These are phyloP conservation scores for Funneliformis mosseae DNA, from an alignment of 192 early-diverging fungal genomes.

Conservation along the genomic window DNA sequence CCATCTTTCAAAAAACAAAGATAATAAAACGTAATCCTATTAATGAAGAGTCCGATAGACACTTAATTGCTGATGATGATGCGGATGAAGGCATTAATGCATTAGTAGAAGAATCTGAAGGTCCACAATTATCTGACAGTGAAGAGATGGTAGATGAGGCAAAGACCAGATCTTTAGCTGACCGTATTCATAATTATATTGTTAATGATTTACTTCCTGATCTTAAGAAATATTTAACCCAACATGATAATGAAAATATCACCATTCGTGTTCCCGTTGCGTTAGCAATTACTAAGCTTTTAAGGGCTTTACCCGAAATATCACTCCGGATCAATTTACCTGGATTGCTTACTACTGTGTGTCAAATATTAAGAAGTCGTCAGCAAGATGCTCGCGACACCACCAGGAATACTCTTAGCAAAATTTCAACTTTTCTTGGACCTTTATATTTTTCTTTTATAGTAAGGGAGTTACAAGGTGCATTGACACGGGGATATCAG, in stretches of 20 bases:
- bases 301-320: constrained; percentile 75
- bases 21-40: background rate
- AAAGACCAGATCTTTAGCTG: constrained; percentile 40
- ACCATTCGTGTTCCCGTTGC: constrained; percentile 84
- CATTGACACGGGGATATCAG: constrained; percentile 84
- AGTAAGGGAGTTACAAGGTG: constrained; percentile 78
- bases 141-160: constrained; percentile 38
- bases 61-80: background rate
- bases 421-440: constrained; percentile 83
- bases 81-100: constrained; percentile 39
- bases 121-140: constrained; percentile 43
- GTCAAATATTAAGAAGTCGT: constrained; percentile 81
- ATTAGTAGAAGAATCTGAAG: constrained; percentile 41
- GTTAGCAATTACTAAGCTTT: constrained; percentile 80
- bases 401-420: constrained; percentile 84
- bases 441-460: constrained; percentile 85
- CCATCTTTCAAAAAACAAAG: background rate
- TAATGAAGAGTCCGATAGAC: background rate
- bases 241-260: constrained; percentile 75
- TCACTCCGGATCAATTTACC: constrained; percentile 84
- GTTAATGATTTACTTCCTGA: constrained; percentile 80
- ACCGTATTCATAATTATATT: constrained; percentile 76
- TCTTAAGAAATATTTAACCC: constrained; percentile 72
- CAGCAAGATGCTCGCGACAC: constrained; percentile 84
- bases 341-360: constrained; percentile 82